Percentiles rank a stretch among this genome's conserved stretches.
phyloP scores from a whole-genome alignment of 2,329 filamentous ascomycete genomes.

The Teratosphaeria nubilosa region DNA sequence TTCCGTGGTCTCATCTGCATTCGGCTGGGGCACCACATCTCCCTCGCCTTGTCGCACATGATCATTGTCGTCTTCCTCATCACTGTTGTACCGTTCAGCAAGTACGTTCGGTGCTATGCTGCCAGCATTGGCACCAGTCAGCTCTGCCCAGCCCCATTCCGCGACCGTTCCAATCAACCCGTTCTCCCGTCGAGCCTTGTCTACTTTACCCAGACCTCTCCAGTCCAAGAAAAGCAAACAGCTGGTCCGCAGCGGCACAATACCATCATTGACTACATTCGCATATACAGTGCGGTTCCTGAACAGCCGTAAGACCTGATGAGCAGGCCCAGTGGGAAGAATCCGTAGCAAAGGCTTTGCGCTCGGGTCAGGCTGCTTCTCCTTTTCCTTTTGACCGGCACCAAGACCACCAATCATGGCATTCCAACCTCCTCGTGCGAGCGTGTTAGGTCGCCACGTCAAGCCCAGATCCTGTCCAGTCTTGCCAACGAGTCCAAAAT shows the following conservation, averaged over 20 bases:
- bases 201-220: conserved; percentile 84
- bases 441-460: conserved; percentile 83
- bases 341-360: conserved; percentile 84
- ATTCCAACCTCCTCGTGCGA: conserved; percentile 78
- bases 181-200: conserved; percentile 86
- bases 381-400: conserved; percentile 46
- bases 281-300: conserved; percentile 87
- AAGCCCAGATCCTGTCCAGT: conserved; percentile 91
- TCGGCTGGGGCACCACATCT: conserved; percentile 58
- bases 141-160: conserved; percentile 87
- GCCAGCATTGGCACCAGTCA: conserved; percentile 63
- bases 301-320: conserved; percentile 77
- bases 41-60: conserved; percentile 19
- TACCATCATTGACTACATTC: conserved; percentile 95
- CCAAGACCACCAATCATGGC: conserved; percentile 75
- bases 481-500: conserved; percentile 91
- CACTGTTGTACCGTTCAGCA: conserved; percentile 13
- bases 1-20: conserved; percentile 53
- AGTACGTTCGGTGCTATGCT: conserved; percentile 30
- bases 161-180: conserved; percentile 87
- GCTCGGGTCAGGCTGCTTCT: conserved; percentile 55
- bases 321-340: conserved; percentile 81
- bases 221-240: conserved; percentile 95
- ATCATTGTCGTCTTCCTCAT: conserved; percentile 16
- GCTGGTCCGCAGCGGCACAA: conserved; percentile 87